Base-by-base conservation (phyloP, 306 rosid species). In the Malus asiatica region DNA sequence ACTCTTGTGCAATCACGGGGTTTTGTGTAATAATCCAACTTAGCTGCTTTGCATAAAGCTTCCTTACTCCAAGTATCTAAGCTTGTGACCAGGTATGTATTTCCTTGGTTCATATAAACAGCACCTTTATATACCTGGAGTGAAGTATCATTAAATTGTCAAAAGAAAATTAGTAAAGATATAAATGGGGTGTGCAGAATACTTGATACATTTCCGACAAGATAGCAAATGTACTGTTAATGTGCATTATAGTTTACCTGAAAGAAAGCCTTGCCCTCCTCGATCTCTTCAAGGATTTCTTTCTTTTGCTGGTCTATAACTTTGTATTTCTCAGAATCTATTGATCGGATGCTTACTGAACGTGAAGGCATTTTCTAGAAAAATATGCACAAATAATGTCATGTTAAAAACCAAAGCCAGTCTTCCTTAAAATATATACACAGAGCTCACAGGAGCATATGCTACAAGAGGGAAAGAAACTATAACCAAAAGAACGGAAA, bases 211-310 rank as follows among this genome's bases (percentile, higher is more conserved):
- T 59, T 73, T 76, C 35, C 35, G n/a, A n/a, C 11, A 57, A 32
- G 63, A 35, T 64, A 30, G 70, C 60, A 74, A 64, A 32, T 58
- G 58, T 11, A 64, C 3, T 16, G 22, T 13, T 10, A 61, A 35
- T n/a, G 18, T 48, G 58, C 66, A 65, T 14, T 6, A 20, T 29
- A 52, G 44, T 55, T 69, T 55, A 94, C 98, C 96, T 90, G 98
- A 84, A 92, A 92, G 86, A 94, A 94, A 81, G 92, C 96, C 85
- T 72, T 91, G 95, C 97, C 92, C 86, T 94, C 98, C 85, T 94
- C 98, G 66, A 94, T 88, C 89, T 94, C 98, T 87, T 94, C 97
- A 82, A 93, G 93, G 81, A 92, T 83, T 83, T 81, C 60, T 23
- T 90, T 76, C 30, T 44, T 86, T 53, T 66, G 77, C 81, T 86